phyloP scores from a whole-genome alignment of 108 stramenopile species.

The Mayamaea pseudoterrestris region DNA sequence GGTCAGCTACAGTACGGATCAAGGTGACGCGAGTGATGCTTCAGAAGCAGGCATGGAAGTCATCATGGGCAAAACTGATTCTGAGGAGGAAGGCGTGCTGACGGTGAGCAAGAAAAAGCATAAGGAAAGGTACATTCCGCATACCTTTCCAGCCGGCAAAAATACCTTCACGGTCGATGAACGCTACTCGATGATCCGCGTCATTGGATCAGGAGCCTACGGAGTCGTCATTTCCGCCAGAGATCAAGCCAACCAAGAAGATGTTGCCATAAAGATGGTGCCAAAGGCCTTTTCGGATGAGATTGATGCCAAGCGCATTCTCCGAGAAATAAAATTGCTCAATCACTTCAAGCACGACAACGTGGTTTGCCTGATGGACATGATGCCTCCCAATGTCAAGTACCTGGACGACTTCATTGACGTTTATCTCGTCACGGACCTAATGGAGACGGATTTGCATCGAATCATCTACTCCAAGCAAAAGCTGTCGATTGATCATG shows the following conservation, averaged over 20 bases:
- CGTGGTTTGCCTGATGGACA: conserved; percentile 76
- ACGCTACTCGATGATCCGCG: conserved; percentile 62
- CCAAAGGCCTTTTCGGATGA: conserved; percentile 93
- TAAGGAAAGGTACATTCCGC: conserved; percentile 37
- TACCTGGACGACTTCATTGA: conserved; percentile 88
- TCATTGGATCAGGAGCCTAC: conserved; percentile 94
- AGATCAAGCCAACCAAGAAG: conserved; percentile 38
- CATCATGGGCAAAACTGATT: conserved; percentile 19
- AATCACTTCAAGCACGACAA: conserved; percentile 89
- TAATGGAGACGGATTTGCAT: conserved; percentile 99
- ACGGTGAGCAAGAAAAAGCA: not conserved
- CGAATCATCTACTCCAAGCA: conserved; percentile 99
- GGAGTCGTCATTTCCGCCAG: conserved; percentile 93
- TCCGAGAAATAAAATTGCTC: conserved; percentile 95
- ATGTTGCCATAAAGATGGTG: conserved; percentile 99
- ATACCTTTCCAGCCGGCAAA: conserved; percentile 74
- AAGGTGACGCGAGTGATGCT: conserved; percentile 22
- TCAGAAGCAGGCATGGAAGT: conserved; percentile 43
- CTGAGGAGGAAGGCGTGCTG: not conserved
- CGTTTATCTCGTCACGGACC: conserved; percentile 95
- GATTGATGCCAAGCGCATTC: conserved; percentile 98
- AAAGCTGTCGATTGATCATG: conserved; percentile 90
- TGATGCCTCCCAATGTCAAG: conserved; percentile 77
- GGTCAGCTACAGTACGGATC: conserved; percentile 33
- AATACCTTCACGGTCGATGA: conserved; percentile 79